Evolutionary conservation across 2,329 filamentous ascomycete genomes (phyloP).

Genomic region (Dichotomopilus funicola): DNA sequence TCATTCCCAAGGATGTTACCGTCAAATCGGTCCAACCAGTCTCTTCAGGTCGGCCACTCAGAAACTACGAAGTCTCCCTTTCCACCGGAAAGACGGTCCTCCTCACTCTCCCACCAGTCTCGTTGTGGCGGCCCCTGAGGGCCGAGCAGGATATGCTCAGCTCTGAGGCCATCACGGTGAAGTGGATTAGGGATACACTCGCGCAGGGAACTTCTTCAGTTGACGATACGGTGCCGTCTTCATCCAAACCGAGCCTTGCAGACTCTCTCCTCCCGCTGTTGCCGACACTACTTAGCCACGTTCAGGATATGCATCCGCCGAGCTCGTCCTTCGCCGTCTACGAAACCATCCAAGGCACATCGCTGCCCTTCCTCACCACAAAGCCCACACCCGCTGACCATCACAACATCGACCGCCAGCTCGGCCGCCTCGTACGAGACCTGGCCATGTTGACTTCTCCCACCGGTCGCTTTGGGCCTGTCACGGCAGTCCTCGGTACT

Average conservation of each 20-base stretch:
- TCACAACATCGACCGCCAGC: constrained; percentile 38
- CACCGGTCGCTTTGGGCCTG: constrained; percentile 44
- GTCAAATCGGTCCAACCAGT: constrained; percentile 31
- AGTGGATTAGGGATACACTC: constrained; percentile 35
- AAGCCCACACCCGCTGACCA: constrained; percentile 33
- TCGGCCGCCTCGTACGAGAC: constrained; percentile 39
- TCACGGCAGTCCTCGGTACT: constrained; percentile 30
- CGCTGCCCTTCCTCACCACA: constrained; percentile 32
- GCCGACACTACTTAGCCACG: constrained; percentile 37
- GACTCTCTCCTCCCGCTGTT: constrained; percentile 29
- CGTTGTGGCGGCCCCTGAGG: constrained; percentile 40
- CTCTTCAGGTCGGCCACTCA: constrained; percentile 34
- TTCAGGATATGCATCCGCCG: constrained; percentile 24
- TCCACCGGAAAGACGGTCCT: constrained; percentile 37
- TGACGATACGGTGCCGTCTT: neutral
- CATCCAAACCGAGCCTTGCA: neutral
- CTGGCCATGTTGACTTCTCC: constrained; percentile 41
- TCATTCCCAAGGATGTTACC: constrained; percentile 26
- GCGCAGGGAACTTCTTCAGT: neutral
- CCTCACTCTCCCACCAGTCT: constrained; percentile 38
- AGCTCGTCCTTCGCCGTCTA: constrained; percentile 39
- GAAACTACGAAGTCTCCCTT: constrained; percentile 37
- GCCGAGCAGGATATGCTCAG: constrained; percentile 39
- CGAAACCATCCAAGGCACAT: constrained; percentile 31
- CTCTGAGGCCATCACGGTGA: constrained; percentile 40